A percentile compares a stretch with the other conserved stretches of the same genome.
phyloP scores from a whole-genome alignment of 768 basidiomycete species.

The Termitomyces sp. region DNA sequence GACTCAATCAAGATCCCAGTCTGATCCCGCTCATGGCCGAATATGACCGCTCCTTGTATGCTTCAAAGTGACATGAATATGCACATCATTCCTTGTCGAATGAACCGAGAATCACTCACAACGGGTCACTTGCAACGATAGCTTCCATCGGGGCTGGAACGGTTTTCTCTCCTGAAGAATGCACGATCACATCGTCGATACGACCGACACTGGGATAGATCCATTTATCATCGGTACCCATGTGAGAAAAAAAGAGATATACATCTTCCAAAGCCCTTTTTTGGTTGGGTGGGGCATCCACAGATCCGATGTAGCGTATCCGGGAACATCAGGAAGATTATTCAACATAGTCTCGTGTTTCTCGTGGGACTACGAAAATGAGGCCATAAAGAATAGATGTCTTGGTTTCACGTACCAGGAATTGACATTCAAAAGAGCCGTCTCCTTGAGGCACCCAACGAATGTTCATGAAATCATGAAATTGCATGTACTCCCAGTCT shows the following conservation, averaged over 20 bases:
- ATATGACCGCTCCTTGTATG: neutral
- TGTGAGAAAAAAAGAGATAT: neutral
- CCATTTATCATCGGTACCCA: no score
- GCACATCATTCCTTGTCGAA: no score
- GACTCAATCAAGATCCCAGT: conserved; percentile 10
- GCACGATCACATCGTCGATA: no score
- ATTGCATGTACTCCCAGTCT: conserved; percentile 12
- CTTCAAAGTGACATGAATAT: neutral
- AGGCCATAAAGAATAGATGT: no score
- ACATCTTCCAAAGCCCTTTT: no score
- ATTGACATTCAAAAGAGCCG: conserved; percentile 26
- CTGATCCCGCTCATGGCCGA: conserved; percentile 18
- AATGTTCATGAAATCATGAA: conserved; percentile 12
- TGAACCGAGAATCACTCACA: no score
- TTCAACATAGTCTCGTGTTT: conserved; percentile 14
- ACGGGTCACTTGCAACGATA: conserved; percentile 3
- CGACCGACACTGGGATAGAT: neutral
- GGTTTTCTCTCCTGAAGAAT: no score
- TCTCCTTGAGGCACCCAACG: conserved; percentile 25
- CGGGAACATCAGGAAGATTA: conserved; percentile 28
- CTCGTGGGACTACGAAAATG: neutral
- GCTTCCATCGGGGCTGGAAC: neutral
- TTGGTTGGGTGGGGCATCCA: no score
- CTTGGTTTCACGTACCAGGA: conserved; percentile 21
- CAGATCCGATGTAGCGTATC: conserved; percentile 15